Percentiles rank a stretch among this genome's conserved stretches.
Conservation (phyloP, 352 stramenopile species). For the Phytophthora europaea region DNA sequence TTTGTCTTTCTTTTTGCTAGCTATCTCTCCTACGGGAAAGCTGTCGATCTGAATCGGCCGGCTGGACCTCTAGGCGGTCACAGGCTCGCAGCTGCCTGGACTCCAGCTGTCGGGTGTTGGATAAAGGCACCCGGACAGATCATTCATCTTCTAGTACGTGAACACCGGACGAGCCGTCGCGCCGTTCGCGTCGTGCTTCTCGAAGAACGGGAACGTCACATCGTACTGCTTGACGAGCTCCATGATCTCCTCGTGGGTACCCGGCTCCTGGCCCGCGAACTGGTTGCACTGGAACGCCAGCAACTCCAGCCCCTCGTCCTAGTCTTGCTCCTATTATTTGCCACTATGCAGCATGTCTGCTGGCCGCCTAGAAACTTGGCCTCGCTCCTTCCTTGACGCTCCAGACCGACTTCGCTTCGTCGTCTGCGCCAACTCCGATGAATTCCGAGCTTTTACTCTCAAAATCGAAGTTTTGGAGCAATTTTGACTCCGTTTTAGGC, state of each 20-base stretch:
- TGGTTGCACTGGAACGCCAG: constrained; percentile 91
- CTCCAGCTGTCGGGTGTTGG: neutral
- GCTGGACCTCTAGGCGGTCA: too few relatives aligned
- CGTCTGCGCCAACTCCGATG: constrained; percentile 27
- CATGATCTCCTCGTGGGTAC: constrained; percentile 80
- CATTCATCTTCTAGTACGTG: constrained; percentile 75
- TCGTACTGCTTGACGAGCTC: constrained; percentile 65
- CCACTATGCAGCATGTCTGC: too few relatives aligned
- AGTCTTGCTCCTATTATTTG: constrained; percentile 16
- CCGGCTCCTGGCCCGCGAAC: constrained; percentile 53
- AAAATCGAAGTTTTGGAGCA: constrained; percentile 36
- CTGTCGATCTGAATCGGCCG: neutral
- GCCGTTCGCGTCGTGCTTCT: constrained; percentile 90
- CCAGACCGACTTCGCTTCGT: constrained; percentile 36
- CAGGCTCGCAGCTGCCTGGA: too few relatives aligned
- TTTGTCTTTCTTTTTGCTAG: neutral
- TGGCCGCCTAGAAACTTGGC: too few relatives aligned
- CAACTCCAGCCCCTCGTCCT: constrained; percentile 59
- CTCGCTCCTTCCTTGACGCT: constrained; percentile 42
- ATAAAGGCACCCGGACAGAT: neutral
- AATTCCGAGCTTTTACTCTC: constrained; percentile 25
- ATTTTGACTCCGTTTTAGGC: constrained; percentile 26
- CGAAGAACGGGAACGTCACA: constrained; percentile 48
- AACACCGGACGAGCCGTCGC: constrained; percentile 79
- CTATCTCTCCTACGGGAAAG: too few relatives aligned